Percentiles rank a stretch among this genome's conserved stretches.
Evolutionary conservation across 352 stramenopile species (phyloP).

Genomic region (Globisporangium mamillatum): DNA sequence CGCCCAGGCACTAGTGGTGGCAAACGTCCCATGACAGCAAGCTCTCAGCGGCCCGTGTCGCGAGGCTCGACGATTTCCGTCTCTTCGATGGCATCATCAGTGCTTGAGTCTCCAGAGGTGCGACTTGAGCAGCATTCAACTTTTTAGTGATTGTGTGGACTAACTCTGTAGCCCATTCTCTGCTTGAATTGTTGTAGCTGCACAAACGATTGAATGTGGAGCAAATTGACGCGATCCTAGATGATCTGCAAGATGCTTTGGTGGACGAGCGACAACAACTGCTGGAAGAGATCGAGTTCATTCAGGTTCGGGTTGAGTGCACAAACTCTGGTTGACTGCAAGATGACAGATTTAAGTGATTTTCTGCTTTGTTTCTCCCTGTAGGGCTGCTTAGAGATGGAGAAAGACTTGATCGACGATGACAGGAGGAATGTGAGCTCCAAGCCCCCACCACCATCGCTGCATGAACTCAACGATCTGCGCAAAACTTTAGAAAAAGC

Average conservation of each 20-base stretch:
- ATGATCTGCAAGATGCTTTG: constrained; percentile 55
- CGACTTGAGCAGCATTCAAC: background rate
- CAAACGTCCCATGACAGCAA: constrained; percentile 36
- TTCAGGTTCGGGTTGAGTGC: constrained; percentile 39
- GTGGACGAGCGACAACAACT: constrained; percentile 56
- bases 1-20: constrained; percentile 50
- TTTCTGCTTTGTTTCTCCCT: background rate
- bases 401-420: constrained; percentile 79
- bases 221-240: constrained; percentile 68
- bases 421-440: constrained; percentile 45
- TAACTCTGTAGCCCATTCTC: background rate
- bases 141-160: background rate
- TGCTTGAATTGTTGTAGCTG: constrained; percentile 23
- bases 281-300: constrained; percentile 83
- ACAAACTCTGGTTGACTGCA: background rate
- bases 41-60: constrained; percentile 53
- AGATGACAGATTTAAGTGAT: too few relatives aligned
- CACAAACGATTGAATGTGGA: constrained; percentile 58
- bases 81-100: constrained; percentile 45
- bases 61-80: constrained; percentile 62
- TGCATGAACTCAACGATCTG: constrained; percentile 67
- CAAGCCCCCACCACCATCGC: constrained; percentile 38
- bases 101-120: constrained; percentile 61
- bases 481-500: constrained; percentile 56
- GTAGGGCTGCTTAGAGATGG: constrained; percentile 81